phyloP scores from a whole-genome alignment of 1,139 yeast genomes.

The Nadsonia commutata region DNA sequence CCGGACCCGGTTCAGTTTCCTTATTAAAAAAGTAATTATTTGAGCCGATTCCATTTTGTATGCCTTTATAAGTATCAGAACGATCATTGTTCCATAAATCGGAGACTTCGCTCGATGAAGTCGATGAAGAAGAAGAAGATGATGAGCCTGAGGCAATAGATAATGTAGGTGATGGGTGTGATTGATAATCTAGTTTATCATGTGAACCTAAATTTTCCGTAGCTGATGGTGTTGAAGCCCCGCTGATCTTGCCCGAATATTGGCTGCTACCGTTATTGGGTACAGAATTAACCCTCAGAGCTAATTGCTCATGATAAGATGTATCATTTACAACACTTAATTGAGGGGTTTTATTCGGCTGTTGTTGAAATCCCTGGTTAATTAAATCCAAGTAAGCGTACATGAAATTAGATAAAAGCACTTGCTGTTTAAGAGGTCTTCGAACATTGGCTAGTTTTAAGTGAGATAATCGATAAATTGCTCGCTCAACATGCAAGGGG shows the following conservation, averaged over 20 bases:
- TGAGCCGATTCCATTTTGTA: no score
- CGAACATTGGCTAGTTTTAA: constrained; percentile 87
- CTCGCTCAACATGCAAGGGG: constrained; percentile 91
- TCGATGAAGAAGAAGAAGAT: background rate
- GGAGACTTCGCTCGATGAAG: background rate
- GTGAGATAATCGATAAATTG: constrained; percentile 83
- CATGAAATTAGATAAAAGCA: constrained; percentile 85
- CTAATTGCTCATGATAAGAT: no score
- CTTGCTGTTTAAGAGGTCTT: constrained; percentile 83
- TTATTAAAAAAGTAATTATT: no score
- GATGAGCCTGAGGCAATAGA: background rate
- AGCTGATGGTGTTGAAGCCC: background rate
- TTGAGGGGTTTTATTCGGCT: no score
- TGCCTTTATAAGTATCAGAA: background rate
- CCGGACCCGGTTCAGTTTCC: no score
- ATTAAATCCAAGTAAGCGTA: constrained; percentile 89
- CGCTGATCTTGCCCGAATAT: background rate
- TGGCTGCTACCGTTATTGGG: background rate
- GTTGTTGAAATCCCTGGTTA: constrained; percentile 43
- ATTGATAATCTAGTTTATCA: no score
- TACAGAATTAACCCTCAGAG: no score
- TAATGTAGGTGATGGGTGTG: background rate
- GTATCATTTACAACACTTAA: no score
- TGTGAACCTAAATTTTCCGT: no score
- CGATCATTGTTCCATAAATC: background rate